phyloP scores from a whole-genome alignment of 805 yeast genomes.

The Spathaspora hagerdaliae region DNA sequence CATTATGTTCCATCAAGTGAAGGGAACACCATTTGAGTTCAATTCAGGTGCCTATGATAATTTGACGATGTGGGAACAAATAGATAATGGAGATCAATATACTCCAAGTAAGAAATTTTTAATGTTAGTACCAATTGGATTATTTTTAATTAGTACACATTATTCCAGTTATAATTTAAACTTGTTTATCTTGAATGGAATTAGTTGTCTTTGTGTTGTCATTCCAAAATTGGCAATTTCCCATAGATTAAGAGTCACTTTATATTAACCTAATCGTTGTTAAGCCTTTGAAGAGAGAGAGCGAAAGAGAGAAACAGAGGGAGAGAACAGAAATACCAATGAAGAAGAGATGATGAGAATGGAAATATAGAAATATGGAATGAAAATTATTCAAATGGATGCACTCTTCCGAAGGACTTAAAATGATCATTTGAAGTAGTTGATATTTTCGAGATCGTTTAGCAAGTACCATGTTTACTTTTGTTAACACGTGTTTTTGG shows the following conservation, averaged over 20 bases:
- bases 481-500: too few relatives aligned
- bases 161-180: slow-evolving; percentile 81
- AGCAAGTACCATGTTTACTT: too few relatives aligned
- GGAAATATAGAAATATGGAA: too few relatives aligned
- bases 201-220: slow-evolving; percentile 81
- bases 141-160: slow-evolving; percentile 85
- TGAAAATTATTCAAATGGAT: too few relatives aligned
- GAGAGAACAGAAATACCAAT: too few relatives aligned
- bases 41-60: slow-evolving; percentile 95
- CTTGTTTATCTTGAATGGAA: slow-evolving; percentile 72
- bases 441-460: too few relatives aligned
- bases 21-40: slow-evolving; percentile 96
- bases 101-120: slow-evolving; percentile 94
- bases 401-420: too few relatives aligned
- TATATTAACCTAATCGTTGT: slow-evolving; percentile 14
- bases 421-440: too few relatives aligned
- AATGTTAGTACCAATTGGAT: slow-evolving; percentile 85
- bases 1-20: slow-evolving; percentile 93
- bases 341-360: too few relatives aligned
- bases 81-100: slow-evolving; percentile 92
- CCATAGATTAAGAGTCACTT: slow-evolving; percentile 71
- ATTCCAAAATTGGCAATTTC: slow-evolving; percentile 86
- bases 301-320: too few relatives aligned
- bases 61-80: slow-evolving; percentile 98
- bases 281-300: too few relatives aligned